Conservation (phyloP, 2,329 filamentous ascomycete genomes). For the Fusarium odoratissimum region DNA sequence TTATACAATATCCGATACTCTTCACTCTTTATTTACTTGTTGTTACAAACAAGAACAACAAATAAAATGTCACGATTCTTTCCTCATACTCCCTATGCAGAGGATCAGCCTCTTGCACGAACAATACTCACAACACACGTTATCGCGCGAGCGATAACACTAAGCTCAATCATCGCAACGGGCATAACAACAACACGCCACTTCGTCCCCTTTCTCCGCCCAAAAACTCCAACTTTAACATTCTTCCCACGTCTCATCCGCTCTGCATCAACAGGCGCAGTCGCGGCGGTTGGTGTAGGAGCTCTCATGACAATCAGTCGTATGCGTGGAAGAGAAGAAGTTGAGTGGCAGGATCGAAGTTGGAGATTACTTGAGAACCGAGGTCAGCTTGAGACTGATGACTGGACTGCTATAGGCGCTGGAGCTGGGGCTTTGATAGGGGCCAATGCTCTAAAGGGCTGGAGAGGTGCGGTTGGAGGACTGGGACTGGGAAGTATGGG, state of each 20-base stretch:
- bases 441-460: slow-evolving; percentile 47
- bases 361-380: slow-evolving; percentile 70
- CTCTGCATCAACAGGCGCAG: slow-evolving; percentile 57
- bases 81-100: slow-evolving; percentile 68
- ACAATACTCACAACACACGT: slow-evolving; percentile 71
- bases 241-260: slow-evolving; percentile 56
- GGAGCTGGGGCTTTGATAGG: slow-evolving; percentile 50
- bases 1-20: not conserved
- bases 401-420: slow-evolving; percentile 63
- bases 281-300: slow-evolving; percentile 58
- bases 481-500: slow-evolving; percentile 60
- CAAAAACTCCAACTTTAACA: slow-evolving; percentile 44
- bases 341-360: slow-evolving; percentile 73
- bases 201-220: slow-evolving; percentile 46
- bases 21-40: not conserved
- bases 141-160: slow-evolving; percentile 65
- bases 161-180: slow-evolving; percentile 62
- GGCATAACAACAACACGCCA: slow-evolving; percentile 51
- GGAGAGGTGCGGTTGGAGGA: slow-evolving; percentile 57
- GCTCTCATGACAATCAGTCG: slow-evolving; percentile 56
- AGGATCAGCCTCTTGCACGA: slow-evolving; percentile 68
- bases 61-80: slow-evolving; percentile 62
- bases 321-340: slow-evolving; percentile 67
- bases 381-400: slow-evolving; percentile 68
- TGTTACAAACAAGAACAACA: not conserved